Base-by-base conservation (phyloP, 2,329 filamentous ascomycete genomes). In the Helminthosporium solani region DNA sequence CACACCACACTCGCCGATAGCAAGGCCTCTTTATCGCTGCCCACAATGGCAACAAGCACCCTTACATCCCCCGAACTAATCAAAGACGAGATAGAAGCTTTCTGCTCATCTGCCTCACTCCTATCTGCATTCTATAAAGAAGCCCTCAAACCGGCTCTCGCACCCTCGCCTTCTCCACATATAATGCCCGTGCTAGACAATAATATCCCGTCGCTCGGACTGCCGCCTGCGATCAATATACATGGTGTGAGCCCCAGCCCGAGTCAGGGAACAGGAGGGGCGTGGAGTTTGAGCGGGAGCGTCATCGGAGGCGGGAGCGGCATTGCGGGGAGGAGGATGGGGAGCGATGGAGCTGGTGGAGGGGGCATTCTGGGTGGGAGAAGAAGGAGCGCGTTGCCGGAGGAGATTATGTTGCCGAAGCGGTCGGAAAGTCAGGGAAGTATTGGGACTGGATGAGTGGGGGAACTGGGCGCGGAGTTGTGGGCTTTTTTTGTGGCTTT, bases 71-170 rank as follows among this genome's bases (percentile, higher is more conserved):
- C 67, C 2, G 75, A 77, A 43, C 63, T 68, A 33, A 68, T 78
- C 42, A 71, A 73, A 47, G 70, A 72, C 23, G 67, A 72, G 21
- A 58, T 78, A 23, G 72, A 75, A 52, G 58, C 59, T 0, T 75
- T 78, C 46, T 78, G 76, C 49, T 57, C 59, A 0, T 67, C 76
- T 44, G 57, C 66, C 20, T 53, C 58, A 8, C 61, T 65, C 1
- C 62, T 79, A 12, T 63, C 68, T 2, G 44, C 49, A 1, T 75
- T 79, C 51, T 79, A 76, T 53, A 70, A 56, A n/a, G 63, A 68
- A 25, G 65, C 63, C 1, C 61, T 64, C 35, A 58, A 50, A 35
- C 40, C 40, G 9, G 25, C 47, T 9, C 35, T 36, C n/a, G 65
- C 66, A 5, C 61, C 67, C 1, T 67, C 67, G 20, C 70, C 71